A percentile compares a stretch with the other conserved stretches of the same genome.
phyloP scores from a whole-genome alignment of 2,329 filamentous ascomycete genomes.

The Rhynchosporium agropyri region DNA sequence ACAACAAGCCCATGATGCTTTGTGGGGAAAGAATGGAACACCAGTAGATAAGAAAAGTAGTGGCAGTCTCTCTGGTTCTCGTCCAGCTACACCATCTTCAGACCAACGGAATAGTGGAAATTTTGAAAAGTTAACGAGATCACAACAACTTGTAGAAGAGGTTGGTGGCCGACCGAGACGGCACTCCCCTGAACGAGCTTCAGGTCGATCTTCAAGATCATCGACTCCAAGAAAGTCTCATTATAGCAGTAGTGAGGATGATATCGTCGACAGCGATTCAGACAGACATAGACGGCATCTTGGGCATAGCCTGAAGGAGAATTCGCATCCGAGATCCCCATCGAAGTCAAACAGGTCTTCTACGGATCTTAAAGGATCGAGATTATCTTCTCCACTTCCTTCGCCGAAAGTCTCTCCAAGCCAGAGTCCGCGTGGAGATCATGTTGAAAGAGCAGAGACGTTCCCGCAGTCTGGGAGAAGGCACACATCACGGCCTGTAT shows the following conservation, averaged over 20 bases:
- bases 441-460: slow-evolving; percentile 37
- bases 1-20: slow-evolving; percentile 42
- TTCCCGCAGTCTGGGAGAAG: slow-evolving; percentile 30
- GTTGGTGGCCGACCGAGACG: slow-evolving; percentile 29
- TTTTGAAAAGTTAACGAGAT: slow-evolving; percentile 35
- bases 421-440: slow-evolving; percentile 32
- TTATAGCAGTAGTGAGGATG: slow-evolving; percentile 39
- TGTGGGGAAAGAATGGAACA: slow-evolving; percentile 38
- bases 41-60: slow-evolving; percentile 39
- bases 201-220: slow-evolving; percentile 33
- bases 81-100: slow-evolving; percentile 29
- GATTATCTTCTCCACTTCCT: slow-evolving; percentile 33
- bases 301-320: slow-evolving; percentile 15
- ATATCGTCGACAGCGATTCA: slow-evolving; percentile 37
- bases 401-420: slow-evolving; percentile 40
- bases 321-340: slow-evolving; percentile 32
- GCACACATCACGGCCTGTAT: slow-evolving; percentile 33
- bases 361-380: slow-evolving; percentile 30
- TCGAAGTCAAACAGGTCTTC: slow-evolving; percentile 37
- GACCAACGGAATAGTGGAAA: slow-evolving; percentile 32
- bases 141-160: slow-evolving; percentile 36
- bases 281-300: slow-evolving; percentile 31
- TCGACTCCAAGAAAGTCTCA: slow-evolving; percentile 28
- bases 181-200: slow-evolving; percentile 28
- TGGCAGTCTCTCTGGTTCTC: slow-evolving; percentile 27